Evolutionary conservation across 1,139 yeast species (phyloP), one percentile per base, ranked within the genome.

Genomic region (Suhomyces terraborum): DNA sequence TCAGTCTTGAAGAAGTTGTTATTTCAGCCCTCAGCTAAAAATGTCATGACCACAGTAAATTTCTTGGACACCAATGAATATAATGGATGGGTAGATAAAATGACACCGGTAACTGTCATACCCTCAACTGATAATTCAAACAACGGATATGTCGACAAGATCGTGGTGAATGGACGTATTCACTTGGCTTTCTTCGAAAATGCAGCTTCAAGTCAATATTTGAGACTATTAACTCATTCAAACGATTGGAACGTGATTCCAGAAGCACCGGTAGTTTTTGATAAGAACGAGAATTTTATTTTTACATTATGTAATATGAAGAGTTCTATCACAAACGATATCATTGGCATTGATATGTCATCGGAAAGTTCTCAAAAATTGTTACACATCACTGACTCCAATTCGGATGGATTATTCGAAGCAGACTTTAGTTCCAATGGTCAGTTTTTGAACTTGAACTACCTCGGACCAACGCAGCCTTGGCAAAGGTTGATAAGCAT

Each of bases 81-180:
- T 52, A 61, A 67, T 35, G 93, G 91, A 0, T 78, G 79, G 89
- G 66, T 66, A 53, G 83, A 73, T 41, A 64, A 67, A 41, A 58
- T 64, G 32, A 53, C 62, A n/a, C 69, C 73, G 6, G 49, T 73
- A 1, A 57, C 67, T 0, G 43, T 57, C 8, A 53, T 70, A 9
- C 53, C 61, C 4, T 53, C 59, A 4, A 55, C 56, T 58, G 43
- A 53, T 1, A 64, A 63, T 0, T n/a, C n/a, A n/a, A n/a, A n/a
- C n/a, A 69, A 69, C 36, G 86, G 91, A 1, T 93, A 87, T 56
- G 68, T 93, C 40, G 98, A 93, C 56, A 75, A 82, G 4, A 69
- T 85, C 8, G 82, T 82, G n/a, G 74, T 74, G 22, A 75, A 82
- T 41, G 83, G 84, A 1, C 77, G 66, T 53, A 79, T 79, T 41